Evolutionary conservation across 345 rosid species (phyloP).

Genomic region (Iberis pinnata): DNA sequence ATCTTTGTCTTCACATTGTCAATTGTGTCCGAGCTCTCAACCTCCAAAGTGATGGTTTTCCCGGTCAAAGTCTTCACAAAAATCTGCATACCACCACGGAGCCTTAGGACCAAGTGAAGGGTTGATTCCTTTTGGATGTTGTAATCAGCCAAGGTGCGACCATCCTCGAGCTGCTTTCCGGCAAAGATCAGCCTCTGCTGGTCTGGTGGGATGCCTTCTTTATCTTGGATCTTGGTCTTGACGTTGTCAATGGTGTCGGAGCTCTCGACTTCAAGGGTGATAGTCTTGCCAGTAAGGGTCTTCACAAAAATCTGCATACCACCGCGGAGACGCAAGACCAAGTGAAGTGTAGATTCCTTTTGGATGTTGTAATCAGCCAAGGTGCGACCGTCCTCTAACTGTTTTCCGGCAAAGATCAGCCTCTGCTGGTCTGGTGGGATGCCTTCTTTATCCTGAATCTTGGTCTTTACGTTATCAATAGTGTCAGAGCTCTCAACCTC

Average conservation of each 20-base stretch:
- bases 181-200: conserved; percentile 44
- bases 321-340: conserved; percentile 31
- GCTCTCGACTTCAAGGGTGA: conserved; percentile 39
- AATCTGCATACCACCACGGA: conserved; percentile 45
- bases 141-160: conserved; percentile 2
- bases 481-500: conserved; percentile 43
- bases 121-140: conserved; percentile 23
- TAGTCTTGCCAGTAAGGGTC: conserved; percentile 39
- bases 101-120: conserved; percentile 37
- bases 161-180: conserved; percentile 32
- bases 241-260: conserved; percentile 42
- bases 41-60: conserved; percentile 3
- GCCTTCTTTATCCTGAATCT: conserved; percentile 42
- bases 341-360: conserved; percentile 36
- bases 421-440: conserved; percentile 46
- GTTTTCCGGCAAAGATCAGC: conserved; percentile 41
- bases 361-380: conserved; percentile 43
- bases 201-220: conserved; percentile 43
- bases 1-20: conserved; percentile 21
- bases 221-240: conserved; percentile 43
- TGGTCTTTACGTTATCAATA: conserved; percentile 39
- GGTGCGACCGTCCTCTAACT: conserved; percentile 39
- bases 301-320: conserved; percentile 45
- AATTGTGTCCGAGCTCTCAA: conserved; percentile 23
- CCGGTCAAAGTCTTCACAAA: conserved; percentile 23